Conservation (phyloP, 2,329 filamentous ascomycete genomes). For the Dryadomyces quercivorus region DNA sequence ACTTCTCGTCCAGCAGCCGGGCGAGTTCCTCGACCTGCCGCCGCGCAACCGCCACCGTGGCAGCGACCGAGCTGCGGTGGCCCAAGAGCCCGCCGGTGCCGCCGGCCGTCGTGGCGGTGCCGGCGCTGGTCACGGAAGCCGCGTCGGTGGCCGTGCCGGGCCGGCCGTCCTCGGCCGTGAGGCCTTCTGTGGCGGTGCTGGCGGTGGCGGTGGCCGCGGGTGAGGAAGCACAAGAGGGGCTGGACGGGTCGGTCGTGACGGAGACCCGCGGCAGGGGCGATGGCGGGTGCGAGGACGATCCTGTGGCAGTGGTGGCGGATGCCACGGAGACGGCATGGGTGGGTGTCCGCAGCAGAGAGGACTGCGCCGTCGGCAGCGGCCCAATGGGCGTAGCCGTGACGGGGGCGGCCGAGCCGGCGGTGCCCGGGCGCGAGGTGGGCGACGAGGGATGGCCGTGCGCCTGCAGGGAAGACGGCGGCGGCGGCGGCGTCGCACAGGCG, state of each 20-base stretch:
- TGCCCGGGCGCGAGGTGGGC: neutral
- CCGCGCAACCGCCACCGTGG: slow-evolving; percentile 38
- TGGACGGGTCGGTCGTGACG: too few species aligned
- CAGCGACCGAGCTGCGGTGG: slow-evolving; percentile 25
- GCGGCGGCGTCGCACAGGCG: slow-evolving; percentile 42
- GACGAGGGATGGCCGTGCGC: neutral
- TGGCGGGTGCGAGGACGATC: too few species aligned
- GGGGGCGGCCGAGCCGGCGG: neutral
- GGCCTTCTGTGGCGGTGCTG: slow-evolving; percentile 7
- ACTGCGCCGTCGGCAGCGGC: neutral
- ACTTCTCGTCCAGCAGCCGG: slow-evolving; percentile 46
- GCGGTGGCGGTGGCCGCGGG: neutral
- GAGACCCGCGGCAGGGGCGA: too few species aligned
- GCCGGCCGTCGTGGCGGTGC: slow-evolving; percentile 28
- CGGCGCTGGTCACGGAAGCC: slow-evolving; percentile 4
- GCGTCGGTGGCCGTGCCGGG: slow-evolving; percentile 5
- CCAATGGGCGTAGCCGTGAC: neutral
- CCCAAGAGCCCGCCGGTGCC: slow-evolving; percentile 12
- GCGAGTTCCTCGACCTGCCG: slow-evolving; percentile 47
- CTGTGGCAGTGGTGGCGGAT: neutral
- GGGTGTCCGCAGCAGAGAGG: neutral
- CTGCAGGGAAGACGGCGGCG: slow-evolving; percentile 8
- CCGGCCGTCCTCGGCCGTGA: neutral
- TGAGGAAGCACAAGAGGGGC: too few species aligned
- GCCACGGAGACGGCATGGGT: neutral